Percentiles rank a stretch among this genome's conserved stretches.
phyloP scores from a whole-genome alignment of 441 rosid genomes.

The Rhodomyrtus psidioides region DNA sequence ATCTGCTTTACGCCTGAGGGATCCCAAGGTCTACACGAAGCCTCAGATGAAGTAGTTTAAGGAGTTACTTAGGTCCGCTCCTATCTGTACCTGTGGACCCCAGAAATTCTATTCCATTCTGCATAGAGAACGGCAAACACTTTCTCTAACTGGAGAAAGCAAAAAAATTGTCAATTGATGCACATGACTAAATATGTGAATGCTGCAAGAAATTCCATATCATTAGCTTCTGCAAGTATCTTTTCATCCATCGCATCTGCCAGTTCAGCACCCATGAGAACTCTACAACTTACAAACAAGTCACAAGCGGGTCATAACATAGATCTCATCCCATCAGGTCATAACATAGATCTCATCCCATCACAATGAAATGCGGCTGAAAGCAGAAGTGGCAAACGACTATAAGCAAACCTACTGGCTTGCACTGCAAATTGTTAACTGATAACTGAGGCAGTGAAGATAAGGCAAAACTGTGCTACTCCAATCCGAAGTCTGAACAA shows the following conservation, averaged over 20 bases:
- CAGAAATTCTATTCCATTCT: not conserved
- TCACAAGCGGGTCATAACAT: not conserved
- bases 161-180: not conserved
- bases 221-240: not conserved
- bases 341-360: not conserved
- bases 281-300: not conserved
- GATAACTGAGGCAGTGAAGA: not conserved
- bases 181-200: not conserved
- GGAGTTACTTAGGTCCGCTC: too few relatives aligned
- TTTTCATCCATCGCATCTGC: not conserved
- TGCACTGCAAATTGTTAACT: not conserved
- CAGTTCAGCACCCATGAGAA: not conserved
- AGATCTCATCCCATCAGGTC: not conserved
- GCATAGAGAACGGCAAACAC: not conserved
- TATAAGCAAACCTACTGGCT: not conserved
- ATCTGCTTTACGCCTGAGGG: too few relatives aligned
- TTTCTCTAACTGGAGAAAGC: not conserved
- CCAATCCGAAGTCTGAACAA: not conserved
- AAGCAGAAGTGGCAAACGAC: not conserved
- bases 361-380: not conserved
- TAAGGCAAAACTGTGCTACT: not conserved
- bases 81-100: not conserved
- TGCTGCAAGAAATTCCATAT: not conserved
- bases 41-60: too few relatives aligned
- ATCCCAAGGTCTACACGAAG: too few relatives aligned